Percentiles rank a stretch among this genome's conserved stretches.
These are phyloP conservation scores for Amphicarpaea edgeworthii DNA, from an alignment of 306 rosid species.

Conservation along the genomic window DNA sequence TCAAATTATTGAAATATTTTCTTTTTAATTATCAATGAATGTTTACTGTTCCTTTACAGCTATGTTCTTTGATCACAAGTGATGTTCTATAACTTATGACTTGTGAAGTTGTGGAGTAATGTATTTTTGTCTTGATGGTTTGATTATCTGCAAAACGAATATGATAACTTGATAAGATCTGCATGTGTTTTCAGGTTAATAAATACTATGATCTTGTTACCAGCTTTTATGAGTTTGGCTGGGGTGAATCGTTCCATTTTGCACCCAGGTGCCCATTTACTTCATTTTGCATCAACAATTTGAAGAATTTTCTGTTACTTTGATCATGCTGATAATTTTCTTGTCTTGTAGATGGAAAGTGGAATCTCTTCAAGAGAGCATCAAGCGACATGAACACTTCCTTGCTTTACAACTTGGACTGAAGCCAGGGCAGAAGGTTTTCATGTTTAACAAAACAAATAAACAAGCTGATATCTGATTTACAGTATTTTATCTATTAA, in stretches of 20 bases:
- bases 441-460: constrained; percentile 33
- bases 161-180: constrained; percentile 30
- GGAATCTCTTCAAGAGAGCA: constrained; percentile 93
- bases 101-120: constrained; percentile 20
- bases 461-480: background rate
- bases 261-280: constrained; percentile 69
- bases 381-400: constrained; percentile 94
- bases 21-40: background rate
- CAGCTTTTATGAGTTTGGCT: constrained; percentile 96
- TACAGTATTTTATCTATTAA: constrained; percentile 4
- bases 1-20: background rate
- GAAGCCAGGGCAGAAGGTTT: constrained; percentile 90
- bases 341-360: constrained; percentile 72
- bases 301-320: constrained; percentile 13
- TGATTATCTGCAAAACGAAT: constrained; percentile 24
- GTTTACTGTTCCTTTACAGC: background rate
- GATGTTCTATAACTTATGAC: constrained; percentile 25
- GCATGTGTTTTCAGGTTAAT: constrained; percentile 71
- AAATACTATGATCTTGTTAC: constrained; percentile 94
- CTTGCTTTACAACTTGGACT: constrained; percentile 86
- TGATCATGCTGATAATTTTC: constrained; percentile 23
- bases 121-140: background rate
- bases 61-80: background rate
- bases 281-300: constrained; percentile 28
- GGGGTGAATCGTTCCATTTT: constrained; percentile 99